phyloP scores from a whole-genome alignment of 2,329 filamentous ascomycete genomes.

The Fusarium agapanthi region DNA sequence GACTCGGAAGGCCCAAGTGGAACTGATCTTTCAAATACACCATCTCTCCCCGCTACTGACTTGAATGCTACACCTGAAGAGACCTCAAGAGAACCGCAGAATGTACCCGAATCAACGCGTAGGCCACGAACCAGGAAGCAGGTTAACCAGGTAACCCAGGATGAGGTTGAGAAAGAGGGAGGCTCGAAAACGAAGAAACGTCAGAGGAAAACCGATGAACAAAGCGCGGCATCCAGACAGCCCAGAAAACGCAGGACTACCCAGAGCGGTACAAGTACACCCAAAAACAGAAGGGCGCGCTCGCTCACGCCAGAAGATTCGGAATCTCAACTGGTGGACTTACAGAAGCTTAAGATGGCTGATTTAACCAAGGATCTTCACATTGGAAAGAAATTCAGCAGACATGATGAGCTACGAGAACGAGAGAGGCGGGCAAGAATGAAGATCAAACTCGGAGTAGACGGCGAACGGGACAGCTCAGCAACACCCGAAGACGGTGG shows the following conservation, averaged over 20 bases:
- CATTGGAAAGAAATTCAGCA: slow-evolving; percentile 78
- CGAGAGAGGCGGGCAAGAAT: slow-evolving; percentile 63
- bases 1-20: slow-evolving; percentile 18
- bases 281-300: slow-evolving; percentile 51
- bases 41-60: slow-evolving; percentile 10
- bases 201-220: slow-evolving; percentile 44
- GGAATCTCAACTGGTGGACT: slow-evolving; percentile 70
- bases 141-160: slow-evolving; percentile 12
- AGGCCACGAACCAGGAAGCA: slow-evolving; percentile 35
- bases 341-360: slow-evolving; percentile 73
- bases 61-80: slow-evolving; percentile 15
- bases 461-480: slow-evolving; percentile 36
- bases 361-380: slow-evolving; percentile 75
- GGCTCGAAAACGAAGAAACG: slow-evolving; percentile 46
- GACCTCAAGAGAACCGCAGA: slow-evolving; percentile 6
- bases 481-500: slow-evolving; percentile 31
- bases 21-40: slow-evolving; percentile 24
- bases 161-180: slow-evolving; percentile 27
- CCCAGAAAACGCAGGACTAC: slow-evolving; percentile 43
- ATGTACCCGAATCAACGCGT: slow-evolving; percentile 7
- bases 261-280: slow-evolving; percentile 38
- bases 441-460: slow-evolving; percentile 44
- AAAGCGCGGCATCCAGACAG: slow-evolving; percentile 26
- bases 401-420: slow-evolving; percentile 76
- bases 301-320: slow-evolving; percentile 70